Evolutionary conservation across 352 stramenopile genomes (phyloP).

Genomic region (Pythium insidiosum): DNA sequence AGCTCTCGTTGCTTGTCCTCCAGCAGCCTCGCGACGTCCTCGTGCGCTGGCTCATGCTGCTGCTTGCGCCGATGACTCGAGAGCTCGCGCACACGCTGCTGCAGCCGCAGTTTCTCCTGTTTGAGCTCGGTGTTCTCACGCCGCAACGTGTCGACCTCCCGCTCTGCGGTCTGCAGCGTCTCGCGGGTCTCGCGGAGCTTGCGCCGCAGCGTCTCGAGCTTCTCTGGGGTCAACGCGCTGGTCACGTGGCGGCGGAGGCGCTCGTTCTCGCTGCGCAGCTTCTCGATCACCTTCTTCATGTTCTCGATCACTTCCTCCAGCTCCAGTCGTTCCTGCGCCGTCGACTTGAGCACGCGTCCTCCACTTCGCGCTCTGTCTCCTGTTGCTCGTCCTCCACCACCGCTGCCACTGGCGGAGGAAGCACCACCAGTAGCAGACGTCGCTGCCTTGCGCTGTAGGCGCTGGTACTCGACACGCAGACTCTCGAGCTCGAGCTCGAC

Average conservation of each 20-base stretch:
- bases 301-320: constrained; percentile 73
- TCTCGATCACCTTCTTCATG: constrained; percentile 81
- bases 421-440: too few species aligned
- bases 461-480: constrained; percentile 47
- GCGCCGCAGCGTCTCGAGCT: constrained; percentile 29
- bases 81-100: constrained; percentile 52
- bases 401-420: constrained; percentile 1
- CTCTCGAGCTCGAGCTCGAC: constrained; percentile 66
- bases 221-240: constrained; percentile 20
- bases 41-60: not conserved
- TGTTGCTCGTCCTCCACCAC: not conserved
- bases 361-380: too few species aligned
- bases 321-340: constrained; percentile 33
- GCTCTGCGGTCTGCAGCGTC: constrained; percentile 23
- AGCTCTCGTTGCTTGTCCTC: too few species aligned
- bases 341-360: constrained; percentile 10
- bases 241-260: constrained; percentile 27
- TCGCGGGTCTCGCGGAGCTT: constrained; percentile 47
- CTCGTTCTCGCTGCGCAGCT: constrained; percentile 66
- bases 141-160: constrained; percentile 30
- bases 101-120: constrained; percentile 56
- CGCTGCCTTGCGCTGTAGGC: constrained; percentile 30
- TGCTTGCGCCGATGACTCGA: not conserved
- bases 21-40: too few species aligned
- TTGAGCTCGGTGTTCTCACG: constrained; percentile 29